phyloP scores from a whole-genome alignment of 1,284 basidiomycete genomes.

The Puccinia novopanici region DNA sequence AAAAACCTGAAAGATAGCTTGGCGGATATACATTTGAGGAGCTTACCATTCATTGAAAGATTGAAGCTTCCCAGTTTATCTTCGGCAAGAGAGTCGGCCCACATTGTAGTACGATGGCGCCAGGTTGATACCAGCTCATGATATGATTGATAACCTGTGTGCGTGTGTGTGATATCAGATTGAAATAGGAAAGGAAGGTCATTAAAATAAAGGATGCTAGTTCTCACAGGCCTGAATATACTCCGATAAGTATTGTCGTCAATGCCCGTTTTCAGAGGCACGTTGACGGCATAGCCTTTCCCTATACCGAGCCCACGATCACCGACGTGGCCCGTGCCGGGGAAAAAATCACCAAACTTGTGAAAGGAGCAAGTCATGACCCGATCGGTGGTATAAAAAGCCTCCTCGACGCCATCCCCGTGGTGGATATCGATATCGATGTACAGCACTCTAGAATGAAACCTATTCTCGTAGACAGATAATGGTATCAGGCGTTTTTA shows the following conservation, averaged over 20 bases:
- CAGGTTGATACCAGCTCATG: slow-evolving; percentile 84
- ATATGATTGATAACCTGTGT: slow-evolving; percentile 77
- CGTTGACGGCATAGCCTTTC: slow-evolving; percentile 86
- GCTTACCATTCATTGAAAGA: slow-evolving; percentile 79
- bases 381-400: slow-evolving; percentile 94
- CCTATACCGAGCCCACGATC: slow-evolving; percentile 84
- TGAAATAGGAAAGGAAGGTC: slow-evolving; percentile 47
- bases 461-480: slow-evolving; percentile 54
- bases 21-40: not conserved
- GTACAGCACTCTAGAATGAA: slow-evolving; percentile 83
- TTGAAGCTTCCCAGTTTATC: slow-evolving; percentile 98
- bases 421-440: slow-evolving; percentile 99
- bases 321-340: slow-evolving; percentile 69
- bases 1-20: no score
- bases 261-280: slow-evolving; percentile 90
- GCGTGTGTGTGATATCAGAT: not conserved
- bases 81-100: slow-evolving; percentile 93
- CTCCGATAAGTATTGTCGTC: slow-evolving; percentile 74
- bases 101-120: slow-evolving; percentile 89
- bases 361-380: slow-evolving; percentile 97
- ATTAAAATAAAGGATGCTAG: not conserved
- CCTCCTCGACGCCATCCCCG: slow-evolving; percentile 97
- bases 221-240: slow-evolving; percentile 82
- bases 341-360: slow-evolving; percentile 92
- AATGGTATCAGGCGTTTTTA: no score